Evolutionary conservation across 164 flowering plant genomes (phyloP).

Genomic region (Amborella trichopoda): DNA sequence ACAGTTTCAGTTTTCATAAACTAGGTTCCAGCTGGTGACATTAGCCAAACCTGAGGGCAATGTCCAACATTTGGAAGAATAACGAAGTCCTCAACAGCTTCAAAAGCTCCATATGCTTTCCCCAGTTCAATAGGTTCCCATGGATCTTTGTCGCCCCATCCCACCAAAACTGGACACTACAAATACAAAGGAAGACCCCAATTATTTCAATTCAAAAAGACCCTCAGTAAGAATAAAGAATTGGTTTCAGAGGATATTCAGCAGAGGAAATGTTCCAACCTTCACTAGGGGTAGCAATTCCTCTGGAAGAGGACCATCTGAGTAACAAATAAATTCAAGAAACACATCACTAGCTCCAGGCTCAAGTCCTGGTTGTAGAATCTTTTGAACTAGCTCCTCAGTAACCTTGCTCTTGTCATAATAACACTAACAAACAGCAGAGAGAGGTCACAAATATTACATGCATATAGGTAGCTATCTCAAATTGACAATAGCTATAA

Average conservation of each 20-base stretch:
- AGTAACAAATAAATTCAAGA: constrained; percentile 92
- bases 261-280: constrained; percentile 25
- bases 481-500: no score
- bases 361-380: constrained; percentile 80
- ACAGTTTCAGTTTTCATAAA: not conserved
- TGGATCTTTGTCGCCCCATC: constrained; percentile 98
- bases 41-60: constrained; percentile 77
- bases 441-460: no score
- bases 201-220: not conserved
- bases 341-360: constrained; percentile 94
- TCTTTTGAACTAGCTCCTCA: constrained; percentile 72
- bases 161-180: constrained; percentile 90
- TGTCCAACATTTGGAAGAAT: constrained; percentile 88
- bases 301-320: constrained; percentile 93
- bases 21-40: not conserved
- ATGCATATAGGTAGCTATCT: no score
- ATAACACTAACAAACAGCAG: no score
- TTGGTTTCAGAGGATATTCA: not conserved
- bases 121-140: constrained; percentile 96
- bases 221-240: not conserved
- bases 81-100: constrained; percentile 69
- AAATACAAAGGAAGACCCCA: not conserved
- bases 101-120: constrained; percentile 53
- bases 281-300: constrained; percentile 76
- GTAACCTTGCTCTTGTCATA: constrained; percentile 82